A percentile compares a stretch with the other conserved stretches of the same genome.
These are phyloP conservation scores for Rhytidhysteron rufulum DNA, from an alignment of 2,329 filamentous ascomycete genomes.

Conservation along the genomic window DNA sequence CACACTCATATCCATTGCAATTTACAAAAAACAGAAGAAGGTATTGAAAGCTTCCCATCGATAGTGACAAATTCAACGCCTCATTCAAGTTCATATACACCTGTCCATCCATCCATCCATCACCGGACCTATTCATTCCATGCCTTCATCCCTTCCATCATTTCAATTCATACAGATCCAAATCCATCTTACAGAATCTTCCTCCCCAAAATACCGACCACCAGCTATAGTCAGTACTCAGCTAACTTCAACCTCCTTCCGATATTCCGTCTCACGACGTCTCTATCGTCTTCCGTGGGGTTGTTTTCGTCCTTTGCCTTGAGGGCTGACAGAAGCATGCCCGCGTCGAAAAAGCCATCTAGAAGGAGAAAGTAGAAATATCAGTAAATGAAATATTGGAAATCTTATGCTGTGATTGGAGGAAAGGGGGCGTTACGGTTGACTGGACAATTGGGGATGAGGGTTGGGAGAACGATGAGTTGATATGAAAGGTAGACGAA, in stretches of 20 bases:
- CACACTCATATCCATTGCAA: too few relatives aligned
- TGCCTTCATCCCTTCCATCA: too few relatives aligned
- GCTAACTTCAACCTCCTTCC: constrained; percentile 69
- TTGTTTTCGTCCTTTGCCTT: constrained; percentile 62
- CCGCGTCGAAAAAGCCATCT: constrained; percentile 98
- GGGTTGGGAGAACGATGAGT: too few relatives aligned
- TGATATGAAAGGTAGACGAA: not conserved
- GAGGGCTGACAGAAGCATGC: constrained; percentile 86
- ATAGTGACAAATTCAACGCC: too few relatives aligned
- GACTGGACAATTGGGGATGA: constrained; percentile 1
- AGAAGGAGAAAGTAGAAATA: constrained; percentile 27
- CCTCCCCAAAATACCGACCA: too few relatives aligned
- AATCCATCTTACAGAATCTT: too few relatives aligned
- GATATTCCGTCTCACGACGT: constrained; percentile 63
- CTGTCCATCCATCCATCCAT: too few relatives aligned
- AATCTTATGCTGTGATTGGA: constrained; percentile 1
- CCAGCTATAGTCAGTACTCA: constrained; percentile 53
- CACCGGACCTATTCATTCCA: too few relatives aligned
- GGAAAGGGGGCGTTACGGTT: constrained; percentile 1
- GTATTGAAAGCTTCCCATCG: too few relatives aligned
- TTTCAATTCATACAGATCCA: too few relatives aligned
- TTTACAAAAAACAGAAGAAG: too few relatives aligned
- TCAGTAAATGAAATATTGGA: constrained; percentile 17
- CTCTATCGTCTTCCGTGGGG: constrained; percentile 54
- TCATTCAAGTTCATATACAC: too few relatives aligned